Evolutionary conservation across 257 asterid species (phyloP).

Genomic region (Ehretia macrophylla): DNA sequence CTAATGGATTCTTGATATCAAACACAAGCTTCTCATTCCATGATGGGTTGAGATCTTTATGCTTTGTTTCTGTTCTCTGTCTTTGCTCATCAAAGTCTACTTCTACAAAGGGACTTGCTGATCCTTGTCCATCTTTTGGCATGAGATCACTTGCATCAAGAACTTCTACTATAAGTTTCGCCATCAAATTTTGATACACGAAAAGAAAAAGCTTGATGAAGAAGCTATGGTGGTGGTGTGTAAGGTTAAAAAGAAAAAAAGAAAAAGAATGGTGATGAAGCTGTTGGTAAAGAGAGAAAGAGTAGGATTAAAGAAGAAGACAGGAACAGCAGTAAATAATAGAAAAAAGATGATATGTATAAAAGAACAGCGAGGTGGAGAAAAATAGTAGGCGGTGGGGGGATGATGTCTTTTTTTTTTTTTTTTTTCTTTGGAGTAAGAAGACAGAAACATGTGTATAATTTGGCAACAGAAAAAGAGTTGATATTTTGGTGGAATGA

Average conservation of each 20-base stretch:
- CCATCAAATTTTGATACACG: constrained; percentile 30
- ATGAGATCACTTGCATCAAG: constrained; percentile 76
- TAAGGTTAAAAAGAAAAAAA: not conserved
- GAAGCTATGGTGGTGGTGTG: constrained; percentile 10
- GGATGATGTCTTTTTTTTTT: constrained; percentile 12
- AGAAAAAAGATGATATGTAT: not conserved
- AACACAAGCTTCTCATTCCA: constrained; percentile 83
- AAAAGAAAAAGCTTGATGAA: constrained; percentile 12
- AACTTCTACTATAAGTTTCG: constrained; percentile 69
- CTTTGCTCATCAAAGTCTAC: constrained; percentile 66
- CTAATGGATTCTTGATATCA: constrained; percentile 41
- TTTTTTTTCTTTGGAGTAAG: constrained; percentile 26
- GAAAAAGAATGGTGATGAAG: not conserved
- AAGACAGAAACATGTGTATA: constrained; percentile 29
- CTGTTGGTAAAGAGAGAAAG: not conserved
- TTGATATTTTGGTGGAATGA: constrained; percentile 16
- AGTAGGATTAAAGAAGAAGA: constrained; percentile 15
- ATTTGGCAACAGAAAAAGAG: constrained; percentile 6
- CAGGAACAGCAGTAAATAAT: too few species aligned
- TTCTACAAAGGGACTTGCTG: constrained; percentile 76
- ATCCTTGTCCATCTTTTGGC: constrained; percentile 92
- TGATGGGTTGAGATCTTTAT: constrained; percentile 64
- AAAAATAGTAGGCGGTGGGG: constrained; percentile 17
- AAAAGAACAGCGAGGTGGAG: not conserved
- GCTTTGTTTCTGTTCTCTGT: constrained; percentile 53